phyloP scores from a whole-genome alignment of 495 filamentous ascomycete genomes.

The Talaromyces ruber region DNA sequence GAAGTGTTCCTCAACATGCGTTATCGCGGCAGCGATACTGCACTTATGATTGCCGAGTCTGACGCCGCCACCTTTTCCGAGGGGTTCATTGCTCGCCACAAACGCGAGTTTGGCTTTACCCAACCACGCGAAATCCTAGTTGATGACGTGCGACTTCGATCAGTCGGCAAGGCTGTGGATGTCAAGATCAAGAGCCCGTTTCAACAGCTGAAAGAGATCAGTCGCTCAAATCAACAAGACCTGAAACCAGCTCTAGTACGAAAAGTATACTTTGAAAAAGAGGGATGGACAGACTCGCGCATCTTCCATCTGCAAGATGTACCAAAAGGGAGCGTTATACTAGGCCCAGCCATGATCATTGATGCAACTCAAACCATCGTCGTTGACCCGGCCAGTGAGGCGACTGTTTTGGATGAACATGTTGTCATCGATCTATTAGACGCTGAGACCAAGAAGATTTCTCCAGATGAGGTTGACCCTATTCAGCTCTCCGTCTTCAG shows the following conservation, averaged over 20 bases:
- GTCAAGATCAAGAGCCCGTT: slow-evolving; percentile 32
- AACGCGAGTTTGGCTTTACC: slow-evolving; percentile 45
- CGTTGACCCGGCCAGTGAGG: slow-evolving; percentile 67
- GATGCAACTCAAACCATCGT: slow-evolving; percentile 96
- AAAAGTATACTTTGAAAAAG: slow-evolving; percentile 49
- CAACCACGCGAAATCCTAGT: slow-evolving; percentile 40
- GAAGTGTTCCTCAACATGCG: slow-evolving; percentile 47
- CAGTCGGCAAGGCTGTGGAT: slow-evolving; percentile 33
- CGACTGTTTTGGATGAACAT: slow-evolving; percentile 32
- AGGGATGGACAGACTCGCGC: slow-evolving; percentile 67
- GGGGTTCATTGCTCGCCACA: slow-evolving; percentile 38
- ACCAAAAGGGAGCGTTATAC: slow-evolving; percentile 63
- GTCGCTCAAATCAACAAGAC: slow-evolving; percentile 14
- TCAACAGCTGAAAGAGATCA: slow-evolving; percentile 26
- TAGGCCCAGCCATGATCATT: slow-evolving; percentile 84
- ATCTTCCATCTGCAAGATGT: slow-evolving; percentile 81
- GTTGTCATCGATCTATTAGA: slow-evolving; percentile 47
- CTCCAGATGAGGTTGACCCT: slow-evolving; percentile 61
- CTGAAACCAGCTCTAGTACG: slow-evolving; percentile 19
- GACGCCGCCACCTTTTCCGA: slow-evolving; percentile 29
- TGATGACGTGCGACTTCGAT: slow-evolving; percentile 45
- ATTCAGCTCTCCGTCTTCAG: slow-evolving; percentile 95
- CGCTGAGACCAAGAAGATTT: slow-evolving; percentile 25
- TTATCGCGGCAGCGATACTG: slow-evolving; percentile 44
- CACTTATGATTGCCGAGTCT: slow-evolving; percentile 41